These are phyloP conservation scores for Noccaea caerulescens DNA, from an alignment of 345 rosid species.

Conservation along the genomic window DNA sequence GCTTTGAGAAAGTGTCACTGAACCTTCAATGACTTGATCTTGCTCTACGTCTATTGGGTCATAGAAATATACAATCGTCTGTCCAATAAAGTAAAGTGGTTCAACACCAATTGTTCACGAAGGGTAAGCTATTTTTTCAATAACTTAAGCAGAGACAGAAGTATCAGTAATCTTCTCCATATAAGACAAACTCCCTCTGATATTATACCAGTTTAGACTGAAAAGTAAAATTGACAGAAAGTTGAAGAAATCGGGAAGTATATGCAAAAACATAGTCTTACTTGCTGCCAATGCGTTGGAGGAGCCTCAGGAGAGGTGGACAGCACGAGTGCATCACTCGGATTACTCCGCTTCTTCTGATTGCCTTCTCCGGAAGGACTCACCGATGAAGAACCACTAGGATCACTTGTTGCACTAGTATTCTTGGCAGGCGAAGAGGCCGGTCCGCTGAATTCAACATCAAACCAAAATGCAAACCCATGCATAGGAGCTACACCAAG, in stretches of 20 bases:
- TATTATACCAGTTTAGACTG: slow-evolving; percentile 10
- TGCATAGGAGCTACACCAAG: slow-evolving; percentile 83
- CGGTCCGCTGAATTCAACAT: slow-evolving; percentile 77
- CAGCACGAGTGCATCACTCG: slow-evolving; percentile 67
- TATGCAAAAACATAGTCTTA: slow-evolving; percentile 42
- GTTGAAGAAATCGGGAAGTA: not conserved
- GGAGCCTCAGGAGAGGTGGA: slow-evolving; percentile 96
- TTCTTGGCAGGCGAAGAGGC: slow-evolving; percentile 52
- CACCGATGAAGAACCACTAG: slow-evolving; percentile 48
- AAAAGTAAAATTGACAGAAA: not conserved
- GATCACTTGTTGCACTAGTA: slow-evolving; percentile 33
- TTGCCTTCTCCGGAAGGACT: slow-evolving; percentile 55
- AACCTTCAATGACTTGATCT: slow-evolving; percentile 89
- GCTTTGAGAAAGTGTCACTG: slow-evolving; percentile 79
- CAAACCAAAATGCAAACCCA: slow-evolving; percentile 99
- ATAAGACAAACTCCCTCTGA: slow-evolving; percentile 12
- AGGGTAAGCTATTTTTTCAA: slow-evolving; percentile 11
- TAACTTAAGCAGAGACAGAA: slow-evolving; percentile 8
- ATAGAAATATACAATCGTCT: slow-evolving; percentile 91
- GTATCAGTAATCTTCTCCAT: slow-evolving; percentile 9
- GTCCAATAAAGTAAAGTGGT: slow-evolving; percentile 44
- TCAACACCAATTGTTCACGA: slow-evolving; percentile 17
- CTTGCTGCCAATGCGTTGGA: slow-evolving; percentile 99
- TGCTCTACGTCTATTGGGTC: slow-evolving; percentile 92
- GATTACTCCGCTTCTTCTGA: slow-evolving; percentile 71